These are phyloP conservation scores for Serpula lacrymans DNA, from an alignment of 768 basidiomycete species.

Conservation along the genomic window DNA sequence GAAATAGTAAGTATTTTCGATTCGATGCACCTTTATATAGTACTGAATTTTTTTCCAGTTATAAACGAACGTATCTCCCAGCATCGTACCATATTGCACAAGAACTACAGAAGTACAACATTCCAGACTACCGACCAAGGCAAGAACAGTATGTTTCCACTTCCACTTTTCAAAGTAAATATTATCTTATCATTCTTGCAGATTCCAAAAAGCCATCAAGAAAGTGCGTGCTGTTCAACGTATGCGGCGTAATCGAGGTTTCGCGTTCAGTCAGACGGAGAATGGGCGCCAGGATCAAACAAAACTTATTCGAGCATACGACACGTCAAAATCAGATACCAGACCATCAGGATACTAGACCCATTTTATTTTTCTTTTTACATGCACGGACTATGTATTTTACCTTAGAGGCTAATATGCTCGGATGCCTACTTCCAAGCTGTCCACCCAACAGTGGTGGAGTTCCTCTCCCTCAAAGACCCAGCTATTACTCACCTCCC, in stretches of 20 bases:
- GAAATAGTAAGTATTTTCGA: slow-evolving; percentile 79
- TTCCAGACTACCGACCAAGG: slow-evolving; percentile 92
- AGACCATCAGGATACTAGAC: slow-evolving; percentile 73
- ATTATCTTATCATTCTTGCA: slow-evolving; percentile 27
- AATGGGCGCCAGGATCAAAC: slow-evolving; percentile 86
- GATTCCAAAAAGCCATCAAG: slow-evolving; percentile 99
- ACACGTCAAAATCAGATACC: slow-evolving; percentile 72
- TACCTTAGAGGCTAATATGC: too few species aligned
- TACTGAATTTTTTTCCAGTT: slow-evolving; percentile 46
- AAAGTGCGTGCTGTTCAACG: slow-evolving; percentile 99
- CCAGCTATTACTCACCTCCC: too few species aligned
- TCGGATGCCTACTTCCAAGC: too few species aligned
- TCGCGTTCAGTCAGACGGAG: slow-evolving; percentile 98
- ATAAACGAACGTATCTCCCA: slow-evolving; percentile 86
- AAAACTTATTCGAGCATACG: slow-evolving; percentile 80
- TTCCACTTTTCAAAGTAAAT: slow-evolving; percentile 1
- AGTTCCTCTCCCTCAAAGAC: too few species aligned
- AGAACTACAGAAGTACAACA: slow-evolving; percentile 98
- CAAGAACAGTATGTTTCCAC: slow-evolving; percentile 82
- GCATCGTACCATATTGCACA: slow-evolving; percentile 97
- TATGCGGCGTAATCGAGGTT: slow-evolving; percentile 94
- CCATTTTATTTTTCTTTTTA: neutral
- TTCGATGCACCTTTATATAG: slow-evolving; percentile 1
- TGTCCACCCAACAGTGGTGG: too few species aligned
- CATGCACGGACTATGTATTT: too few species aligned